These are phyloP conservation scores for Pleurostoma richardsiae DNA, from an alignment of 2,329 filamentous ascomycete genomes.

Conservation along the genomic window DNA sequence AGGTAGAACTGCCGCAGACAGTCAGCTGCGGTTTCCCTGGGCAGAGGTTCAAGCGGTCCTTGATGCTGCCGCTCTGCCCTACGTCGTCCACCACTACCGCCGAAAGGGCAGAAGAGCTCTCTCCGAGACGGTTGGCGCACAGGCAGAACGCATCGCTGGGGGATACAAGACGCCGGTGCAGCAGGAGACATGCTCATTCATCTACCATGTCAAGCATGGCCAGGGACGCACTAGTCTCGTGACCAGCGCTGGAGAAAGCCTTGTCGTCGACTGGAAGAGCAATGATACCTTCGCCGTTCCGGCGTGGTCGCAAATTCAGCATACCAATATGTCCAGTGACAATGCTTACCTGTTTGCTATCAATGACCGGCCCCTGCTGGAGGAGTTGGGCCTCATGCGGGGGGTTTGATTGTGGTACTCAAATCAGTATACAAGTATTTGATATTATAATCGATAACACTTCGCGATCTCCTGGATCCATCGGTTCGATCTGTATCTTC, in stretches of 20 bases:
- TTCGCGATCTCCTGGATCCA: no score
- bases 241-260: slow-evolving; percentile 18
- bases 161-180: slow-evolving; percentile 23
- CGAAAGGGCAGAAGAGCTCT: slow-evolving; percentile 22
- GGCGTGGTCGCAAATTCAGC: slow-evolving; percentile 43
- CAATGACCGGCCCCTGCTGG: slow-evolving; percentile 26
- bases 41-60: slow-evolving; percentile 13
- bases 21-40: no score
- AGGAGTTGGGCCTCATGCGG: slow-evolving; percentile 18
- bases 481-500: no score
- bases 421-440: no score
- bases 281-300: slow-evolving; percentile 51
- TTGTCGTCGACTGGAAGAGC: slow-evolving; percentile 34
- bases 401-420: background rate
- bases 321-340: slow-evolving; percentile 26
- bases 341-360: slow-evolving; percentile 26
- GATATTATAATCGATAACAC: no score
- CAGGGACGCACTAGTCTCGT: slow-evolving; percentile 35
- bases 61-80: slow-evolving; percentile 21
- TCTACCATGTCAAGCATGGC: slow-evolving; percentile 49
- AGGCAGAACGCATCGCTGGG: slow-evolving; percentile 40
- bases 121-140: slow-evolving; percentile 39
- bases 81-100: slow-evolving; percentile 29
- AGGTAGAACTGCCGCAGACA: slow-evolving; percentile 28
- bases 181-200: slow-evolving; percentile 42